Base-by-base conservation (phyloP, 1,139 yeast species). In the Scheffersomyces stambukii region DNA sequence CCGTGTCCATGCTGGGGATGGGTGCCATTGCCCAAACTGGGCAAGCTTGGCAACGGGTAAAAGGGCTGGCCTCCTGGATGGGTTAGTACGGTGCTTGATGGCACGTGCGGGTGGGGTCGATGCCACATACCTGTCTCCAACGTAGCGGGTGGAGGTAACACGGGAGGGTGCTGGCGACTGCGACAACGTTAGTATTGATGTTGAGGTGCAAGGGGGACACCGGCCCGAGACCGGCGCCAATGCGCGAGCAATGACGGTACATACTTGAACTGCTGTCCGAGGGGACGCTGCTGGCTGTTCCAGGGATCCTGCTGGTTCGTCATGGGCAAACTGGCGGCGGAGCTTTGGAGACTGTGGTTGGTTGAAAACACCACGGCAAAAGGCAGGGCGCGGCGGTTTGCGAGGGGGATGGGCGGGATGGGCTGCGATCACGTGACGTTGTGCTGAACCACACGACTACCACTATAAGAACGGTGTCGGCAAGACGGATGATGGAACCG, bases 71-170 rank as follows among this genome's bases (percentile, higher is more conserved):
- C 72, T 25, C 69, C 66, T 55, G 21, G 15, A 14, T 18, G 25
- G 28, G 31, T 27, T 19, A 19, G 27, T 19, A 25, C 8, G 6
- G 6, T 14, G 13, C 8, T 9, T n/a, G 13, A 9, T n/a, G 24
- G 10, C 14, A 10, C 11, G 20, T 19, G 24, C 11, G 3, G 3
- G 19, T 8, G 9, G 14, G 13, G n/a, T 13, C 18, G 16, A 14
- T 19, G 21, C 27, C 42, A 64, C 64, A 45, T 61, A 57, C 73
- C 73, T 35, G 73, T 54, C 42, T 70, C 75, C 43, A 70, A 59
- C 23, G 72, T 62, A 11, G 75, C 72, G 8, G 78, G 77, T 7
- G 78, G 77, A 2, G 78, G 77, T 38, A 73, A 64, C 19, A 71
- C 74, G 6, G 77, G 75, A 9, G 75, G 73, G 35, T 62, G 66